Evolutionary conservation across 2,329 filamentous ascomycete genomes (phyloP), one percentile per base, ranked within the genome.

Genomic region (Paraconiothyrium brasiliense): DNA sequence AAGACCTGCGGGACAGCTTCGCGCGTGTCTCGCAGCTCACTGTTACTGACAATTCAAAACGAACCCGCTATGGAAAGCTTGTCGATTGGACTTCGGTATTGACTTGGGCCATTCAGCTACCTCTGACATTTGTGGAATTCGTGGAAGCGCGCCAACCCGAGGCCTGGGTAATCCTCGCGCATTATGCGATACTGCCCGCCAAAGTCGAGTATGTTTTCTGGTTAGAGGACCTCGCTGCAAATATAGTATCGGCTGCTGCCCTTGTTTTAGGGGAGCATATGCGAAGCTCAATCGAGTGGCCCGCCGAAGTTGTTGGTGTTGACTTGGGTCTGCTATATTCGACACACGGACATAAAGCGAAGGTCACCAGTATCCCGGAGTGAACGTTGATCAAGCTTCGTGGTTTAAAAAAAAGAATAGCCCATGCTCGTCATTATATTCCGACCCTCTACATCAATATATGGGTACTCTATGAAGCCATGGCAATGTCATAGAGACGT

Each of bases 141-240:
- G 54, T 76, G 9, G 72, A 72, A 43, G 57, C 69, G 46, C 60
- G 58, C 3, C 48, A 54, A 9, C 63, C 69, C 27, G 69, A 75
- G 51, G 69, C 72, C 20, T 74, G 71, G 70, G 65, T 73, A 2
- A 65, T 76, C 8, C 46, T 74, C 16, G 71, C 73, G 27, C 74
- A 75, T 62, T 73, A 67, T 47, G 72, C 64, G 4, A 69, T 76
- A 2, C 59, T 73, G 11, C 61, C 63, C 3, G 60, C 55, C 27
- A 66, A 68, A 43, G 48, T 68, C 10, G 39, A 54, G n/a, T 50
- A 50, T 1, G 30, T 69, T 4, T 67, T 66, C 62, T 77, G 70
- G 70, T 46, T 75, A 16, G 62, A 72, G 9, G 60, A 62, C 5
- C 59, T 69, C 16, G 66, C 65, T 30, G 47, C 43, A 4, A 70